Evolutionary conservation across 176 grass and related monocot species (phyloP).

Genomic region (bread wheat (Triticum aestivum)): IWGSC_CS_RefSeq_v2.1 NC_057800.1:715323417-715323916

Average conservation of each 20-base stretch:
- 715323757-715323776: constrained; percentile 64
- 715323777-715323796: constrained; percentile 56
- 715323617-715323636: constrained; percentile 77
- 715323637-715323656: constrained; percentile 81
- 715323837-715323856: constrained; percentile 68
- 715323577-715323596: constrained; percentile 47
- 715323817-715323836: constrained; percentile 75
- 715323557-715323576: constrained; percentile 65
- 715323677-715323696: constrained; percentile 15
- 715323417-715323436: not conserved
- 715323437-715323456: constrained; percentile 39
- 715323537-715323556: constrained; percentile 28
- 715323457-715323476: constrained; percentile 67
- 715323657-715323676: constrained; percentile 25
- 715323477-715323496: constrained; percentile 52
- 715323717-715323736: constrained; percentile 37
- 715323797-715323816: constrained; percentile 60
- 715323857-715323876: constrained; percentile 64
- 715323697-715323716: constrained; percentile 45
- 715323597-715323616: constrained; percentile 63
- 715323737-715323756: constrained; percentile 57
- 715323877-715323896: constrained; percentile 46
- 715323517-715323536: constrained; percentile 44
- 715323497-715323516: constrained; percentile 9
- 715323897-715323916: constrained; percentile 10